Base-by-base conservation (phyloP, 2,329 filamentous ascomycete species). In the Pseudogymnoascus sp. region DNA sequence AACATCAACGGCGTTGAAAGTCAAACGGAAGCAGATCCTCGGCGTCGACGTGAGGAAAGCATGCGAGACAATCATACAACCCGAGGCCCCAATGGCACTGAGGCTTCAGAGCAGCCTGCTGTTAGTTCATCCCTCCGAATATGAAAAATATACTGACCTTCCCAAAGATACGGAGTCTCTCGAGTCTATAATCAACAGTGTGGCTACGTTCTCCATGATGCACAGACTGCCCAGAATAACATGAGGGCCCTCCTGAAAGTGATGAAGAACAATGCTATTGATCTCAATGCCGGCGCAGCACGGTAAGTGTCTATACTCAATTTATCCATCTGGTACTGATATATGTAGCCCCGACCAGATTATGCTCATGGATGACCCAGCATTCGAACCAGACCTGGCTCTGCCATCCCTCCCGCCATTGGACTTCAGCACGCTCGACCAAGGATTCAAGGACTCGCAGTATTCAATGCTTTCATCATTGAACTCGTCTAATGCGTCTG, bases 71-170 rank as follows among this genome's bases (percentile, higher is more conserved):
- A 96, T 99, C 73, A 85, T 90, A 39, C 83, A 90, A 64, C 92
- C 90, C 70, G 90, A 88, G 5, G 91, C 90, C 1, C 95, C 95
- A 2, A 88, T 99, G 77, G 93, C 95, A 4, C 77, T 99, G 68
- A 88, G 95, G 37, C 83, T 99, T 21, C 93, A 98, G 73, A 90
- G 92, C 14, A 97, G 88, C 70, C 81, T 99, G 16, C 85, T 99
- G 85, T 89, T 73, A 73, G 81, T 71, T 25, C 16, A 14, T 16
- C 14, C 28, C 16, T 21, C 37, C 6, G 7, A 11, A 16, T 60
- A 64, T 45, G 13, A 62, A 43, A 31, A 43, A 13, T n/a, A 71
- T 62, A 37, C n/a, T 28, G 25, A 21, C 14, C 60, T 64, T 19
- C 62, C 8, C 6, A 14, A 66, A 85, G 83, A 28, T 93, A 89